These are phyloP conservation scores for grape (Vitis vinifera) DNA, from an alignment of 164 flowering plant species.

Conservation along the genomic window ASM3070453v1 NC_081807.1:17049001-17049500, in stretches of 20 bases:
- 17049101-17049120: no score
- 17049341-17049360: not conserved
- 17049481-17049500: not conserved
- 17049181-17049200: conserved; percentile 24
- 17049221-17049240: conserved; percentile 51
- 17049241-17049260: conserved; percentile 63
- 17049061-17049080: no score
- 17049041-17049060: no score
- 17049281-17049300: conserved; percentile 61
- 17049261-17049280: conserved; percentile 65
- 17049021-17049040: no score
- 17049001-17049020: no score
- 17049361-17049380: not conserved
- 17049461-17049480: conserved; percentile 26
- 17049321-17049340: not conserved
- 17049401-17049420: not conserved
- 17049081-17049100: no score
- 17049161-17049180: conserved; percentile 39
- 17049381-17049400: not conserved
- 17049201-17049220: conserved; percentile 8
- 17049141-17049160: not conserved
- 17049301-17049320: conserved; percentile 53
- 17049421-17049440: not conserved
- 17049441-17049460: conserved; percentile 20
- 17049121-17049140: no score